Conservation (phyloP, 805 yeast species). For the Suhomyces tanzawaensis region DNA sequence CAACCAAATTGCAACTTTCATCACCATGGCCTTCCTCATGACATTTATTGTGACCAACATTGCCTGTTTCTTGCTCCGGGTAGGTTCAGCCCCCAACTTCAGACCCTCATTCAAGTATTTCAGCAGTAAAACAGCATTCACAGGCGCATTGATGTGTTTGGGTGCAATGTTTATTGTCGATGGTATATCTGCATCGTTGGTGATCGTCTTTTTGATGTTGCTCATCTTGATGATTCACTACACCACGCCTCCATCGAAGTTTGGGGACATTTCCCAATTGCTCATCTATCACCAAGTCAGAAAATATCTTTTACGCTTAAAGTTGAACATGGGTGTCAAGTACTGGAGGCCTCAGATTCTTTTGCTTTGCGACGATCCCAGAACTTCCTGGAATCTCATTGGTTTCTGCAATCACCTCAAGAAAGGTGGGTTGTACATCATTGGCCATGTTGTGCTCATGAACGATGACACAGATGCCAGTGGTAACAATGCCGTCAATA, state of each 20-base stretch:
- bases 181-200: constrained; percentile 79
- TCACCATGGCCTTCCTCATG: constrained; percentile 96
- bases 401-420: constrained; percentile 91
- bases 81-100: constrained; percentile 97
- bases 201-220: constrained; percentile 61
- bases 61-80: constrained; percentile 84
- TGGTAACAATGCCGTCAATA: constrained; percentile 40
- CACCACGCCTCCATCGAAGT: constrained; percentile 88
- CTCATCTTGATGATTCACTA: constrained; percentile 82
- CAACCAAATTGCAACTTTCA: constrained; percentile 89
- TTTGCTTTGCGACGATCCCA: constrained; percentile 84
- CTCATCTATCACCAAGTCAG: constrained; percentile 95
- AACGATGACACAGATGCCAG: constrained; percentile 31
- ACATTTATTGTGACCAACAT: constrained; percentile 91
- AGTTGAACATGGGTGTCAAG: constrained; percentile 87
- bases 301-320: constrained; percentile 76
- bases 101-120: constrained; percentile 93
- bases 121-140: constrained; percentile 73
- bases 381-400: constrained; percentile 88
- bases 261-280: constrained; percentile 98
- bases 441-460: constrained; percentile 86
- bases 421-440: constrained; percentile 88
- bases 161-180: constrained; percentile 94
- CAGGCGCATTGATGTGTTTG: constrained; percentile 68
- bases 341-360: constrained; percentile 98